Conservation (phyloP, 2,329 filamentous ascomycete genomes). For the Scedosporium minutisporum region DNA sequence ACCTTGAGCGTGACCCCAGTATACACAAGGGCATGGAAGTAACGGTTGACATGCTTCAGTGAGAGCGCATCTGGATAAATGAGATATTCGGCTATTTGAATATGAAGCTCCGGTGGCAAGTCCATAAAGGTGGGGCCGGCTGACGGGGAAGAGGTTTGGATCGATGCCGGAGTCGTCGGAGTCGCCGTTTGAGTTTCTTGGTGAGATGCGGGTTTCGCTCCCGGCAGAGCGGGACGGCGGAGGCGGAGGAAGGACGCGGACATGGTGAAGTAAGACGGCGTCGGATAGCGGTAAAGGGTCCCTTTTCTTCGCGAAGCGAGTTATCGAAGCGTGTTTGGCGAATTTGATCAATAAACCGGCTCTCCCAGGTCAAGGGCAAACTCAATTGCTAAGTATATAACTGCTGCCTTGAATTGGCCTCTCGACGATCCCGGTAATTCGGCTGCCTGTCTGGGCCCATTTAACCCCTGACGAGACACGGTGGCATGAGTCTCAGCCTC, state of each 20-base stretch:
- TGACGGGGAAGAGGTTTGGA: slow-evolving; percentile 24
- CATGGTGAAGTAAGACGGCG: neutral
- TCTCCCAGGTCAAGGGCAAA: neutral
- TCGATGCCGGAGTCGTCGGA: neutral
- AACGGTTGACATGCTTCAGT: slow-evolving; percentile 54
- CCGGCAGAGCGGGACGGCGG: slow-evolving; percentile 1
- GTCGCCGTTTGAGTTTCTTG: neutral
- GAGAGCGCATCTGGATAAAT: slow-evolving; percentile 63
- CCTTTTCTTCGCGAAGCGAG: neutral
- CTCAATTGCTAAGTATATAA: neutral
- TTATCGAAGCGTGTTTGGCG: neutral
- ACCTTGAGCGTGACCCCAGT: slow-evolving; percentile 58
- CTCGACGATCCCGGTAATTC: neutral
- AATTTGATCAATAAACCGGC: neutral
- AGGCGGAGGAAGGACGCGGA: slow-evolving; percentile 1
- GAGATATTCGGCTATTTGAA: slow-evolving; percentile 49
- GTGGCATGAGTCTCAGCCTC: neutral
- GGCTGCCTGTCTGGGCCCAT: neutral
- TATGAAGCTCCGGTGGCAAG: slow-evolving; percentile 58
- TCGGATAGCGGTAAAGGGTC: neutral
- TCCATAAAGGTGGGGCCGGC: slow-evolving; percentile 26
- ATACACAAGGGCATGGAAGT: slow-evolving; percentile 55
- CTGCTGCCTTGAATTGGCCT: neutral
- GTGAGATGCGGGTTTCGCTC: neutral
- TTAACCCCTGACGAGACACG: neutral